phyloP scores from a whole-genome alignment of 75 land plant genomes.

The Sequoiadendron giganteum region DNA sequence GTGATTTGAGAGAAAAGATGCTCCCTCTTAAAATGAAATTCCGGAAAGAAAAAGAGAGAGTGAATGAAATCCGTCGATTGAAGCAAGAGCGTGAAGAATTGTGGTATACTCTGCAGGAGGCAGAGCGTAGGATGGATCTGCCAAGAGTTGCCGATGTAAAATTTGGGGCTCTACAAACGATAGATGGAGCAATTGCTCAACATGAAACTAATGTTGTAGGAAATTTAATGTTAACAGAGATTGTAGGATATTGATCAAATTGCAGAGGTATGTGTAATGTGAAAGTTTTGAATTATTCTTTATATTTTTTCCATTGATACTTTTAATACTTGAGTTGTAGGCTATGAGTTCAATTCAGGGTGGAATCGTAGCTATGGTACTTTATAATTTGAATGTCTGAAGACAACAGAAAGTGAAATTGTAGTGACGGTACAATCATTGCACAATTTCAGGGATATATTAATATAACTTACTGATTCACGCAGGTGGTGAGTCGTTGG shows the following conservation, averaged over 20 bases:
- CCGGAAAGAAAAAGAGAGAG: slow-evolving; percentile 81
- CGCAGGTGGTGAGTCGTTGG: slow-evolving; percentile 92
- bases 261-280: slow-evolving; percentile 63
- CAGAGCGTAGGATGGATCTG: slow-evolving; percentile 73
- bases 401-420: too few species aligned
- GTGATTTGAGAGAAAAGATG: slow-evolving; percentile 73
- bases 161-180: slow-evolving; percentile 86
- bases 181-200: slow-evolving; percentile 65
- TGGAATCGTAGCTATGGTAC: background rate
- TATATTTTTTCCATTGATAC: background rate
- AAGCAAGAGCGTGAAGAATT: slow-evolving; percentile 85
- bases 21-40: slow-evolving; percentile 90
- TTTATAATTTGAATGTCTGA: background rate
- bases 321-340: background rate
- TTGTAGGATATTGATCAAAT: slow-evolving; percentile 95
- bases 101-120: slow-evolving; percentile 64
- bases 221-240: slow-evolving; percentile 85
- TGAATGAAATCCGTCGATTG: slow-evolving; percentile 71
- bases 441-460: background rate
- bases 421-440: background rate
- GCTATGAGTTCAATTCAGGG: background rate
- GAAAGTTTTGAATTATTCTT: background rate
- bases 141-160: slow-evolving; percentile 74
- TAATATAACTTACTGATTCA: background rate
- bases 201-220: slow-evolving; percentile 60